These are phyloP conservation scores for Clohesyomyces aquaticus DNA, from an alignment of 495 filamentous ascomycete species.

Conservation along the genomic window DNA sequence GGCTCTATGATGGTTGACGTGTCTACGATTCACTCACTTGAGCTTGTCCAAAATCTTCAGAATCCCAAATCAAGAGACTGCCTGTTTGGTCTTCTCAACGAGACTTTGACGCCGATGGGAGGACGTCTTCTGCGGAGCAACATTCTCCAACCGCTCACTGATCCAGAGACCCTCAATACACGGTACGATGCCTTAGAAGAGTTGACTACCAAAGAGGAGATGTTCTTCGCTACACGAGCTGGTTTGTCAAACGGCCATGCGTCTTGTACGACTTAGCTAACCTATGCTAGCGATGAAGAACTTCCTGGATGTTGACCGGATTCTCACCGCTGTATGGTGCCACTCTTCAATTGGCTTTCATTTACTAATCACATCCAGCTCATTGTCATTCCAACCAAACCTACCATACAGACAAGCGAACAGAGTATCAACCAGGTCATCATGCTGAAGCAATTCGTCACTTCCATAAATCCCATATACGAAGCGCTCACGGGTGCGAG, in stretches of 20 bases:
- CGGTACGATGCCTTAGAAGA: constrained; percentile 87
- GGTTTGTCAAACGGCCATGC: constrained; percentile 46
- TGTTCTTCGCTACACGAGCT: constrained; percentile 78
- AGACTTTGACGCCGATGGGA: constrained; percentile 87
- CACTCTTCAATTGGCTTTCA: constrained; percentile 5
- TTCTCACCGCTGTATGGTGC: constrained; percentile 61
- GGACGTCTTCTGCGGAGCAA: constrained; percentile 76
- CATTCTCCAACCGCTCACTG: constrained; percentile 87
- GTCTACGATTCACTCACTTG: constrained; percentile 79
- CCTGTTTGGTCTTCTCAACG: constrained; percentile 81
- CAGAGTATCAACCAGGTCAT: constrained; percentile 86
- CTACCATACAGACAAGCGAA: constrained; percentile 67
- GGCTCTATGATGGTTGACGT: constrained; percentile 94
- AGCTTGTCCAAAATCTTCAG: constrained; percentile 86
- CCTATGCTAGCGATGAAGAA: constrained; percentile 63
- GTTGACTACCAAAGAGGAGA: constrained; percentile 78
- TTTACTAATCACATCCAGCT: constrained; percentile 55
- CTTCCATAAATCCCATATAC: constrained; percentile 66
- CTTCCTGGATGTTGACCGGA: constrained; percentile 72
- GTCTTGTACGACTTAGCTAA: constrained; percentile 17
- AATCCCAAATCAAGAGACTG: constrained; percentile 73
- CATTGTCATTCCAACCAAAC: constrained; percentile 67
- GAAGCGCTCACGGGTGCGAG: constrained; percentile 68
- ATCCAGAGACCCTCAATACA: constrained; percentile 60
- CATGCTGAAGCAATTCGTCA: constrained; percentile 80